Conservation (phyloP, 1,139 yeast species). For the Scheffersomyces insectosa region DNA sequence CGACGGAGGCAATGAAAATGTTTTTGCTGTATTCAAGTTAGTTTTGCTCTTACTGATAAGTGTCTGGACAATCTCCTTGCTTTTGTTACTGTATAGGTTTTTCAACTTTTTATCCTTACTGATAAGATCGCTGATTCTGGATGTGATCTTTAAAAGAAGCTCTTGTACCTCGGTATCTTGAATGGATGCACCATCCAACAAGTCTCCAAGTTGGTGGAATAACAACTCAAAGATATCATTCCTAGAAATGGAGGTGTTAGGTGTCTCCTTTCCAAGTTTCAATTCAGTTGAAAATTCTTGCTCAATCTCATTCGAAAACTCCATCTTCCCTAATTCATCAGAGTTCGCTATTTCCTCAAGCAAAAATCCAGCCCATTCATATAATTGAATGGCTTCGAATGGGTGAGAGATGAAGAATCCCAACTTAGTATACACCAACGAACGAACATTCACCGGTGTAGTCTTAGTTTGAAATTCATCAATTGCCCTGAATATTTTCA, state of each 20-base stretch:
- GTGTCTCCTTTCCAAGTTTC: too few species aligned
- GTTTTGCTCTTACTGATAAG: background rate
- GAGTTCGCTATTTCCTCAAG: too few species aligned
- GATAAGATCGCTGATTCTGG: background rate
- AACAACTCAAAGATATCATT: background rate
- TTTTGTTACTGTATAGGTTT: background rate
- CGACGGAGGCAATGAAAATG: slow-evolving; percentile 12
- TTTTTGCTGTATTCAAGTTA: slow-evolving; percentile 1
- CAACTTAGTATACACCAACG: slow-evolving; percentile 1
- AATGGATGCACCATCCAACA: background rate
- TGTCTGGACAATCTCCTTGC: background rate
- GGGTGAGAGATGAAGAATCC: slow-evolving; percentile 6
- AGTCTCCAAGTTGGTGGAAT: background rate
- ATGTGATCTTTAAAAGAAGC: background rate
- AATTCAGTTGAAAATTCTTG: too few species aligned
- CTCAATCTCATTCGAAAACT: too few species aligned
- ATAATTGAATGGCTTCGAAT: slow-evolving; percentile 14
- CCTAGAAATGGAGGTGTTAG: background rate
- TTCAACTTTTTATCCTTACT: background rate
- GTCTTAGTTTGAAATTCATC: background rate
- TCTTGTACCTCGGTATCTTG: background rate
- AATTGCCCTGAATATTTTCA: slow-evolving; percentile 7
- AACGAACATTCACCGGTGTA: background rate
- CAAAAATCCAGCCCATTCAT: slow-evolving; percentile 18
- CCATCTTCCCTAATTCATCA: too few species aligned